Evolutionary conservation across 2,329 filamentous ascomycete species (phyloP).

Genomic region (Clarireedia paspali): DNA sequence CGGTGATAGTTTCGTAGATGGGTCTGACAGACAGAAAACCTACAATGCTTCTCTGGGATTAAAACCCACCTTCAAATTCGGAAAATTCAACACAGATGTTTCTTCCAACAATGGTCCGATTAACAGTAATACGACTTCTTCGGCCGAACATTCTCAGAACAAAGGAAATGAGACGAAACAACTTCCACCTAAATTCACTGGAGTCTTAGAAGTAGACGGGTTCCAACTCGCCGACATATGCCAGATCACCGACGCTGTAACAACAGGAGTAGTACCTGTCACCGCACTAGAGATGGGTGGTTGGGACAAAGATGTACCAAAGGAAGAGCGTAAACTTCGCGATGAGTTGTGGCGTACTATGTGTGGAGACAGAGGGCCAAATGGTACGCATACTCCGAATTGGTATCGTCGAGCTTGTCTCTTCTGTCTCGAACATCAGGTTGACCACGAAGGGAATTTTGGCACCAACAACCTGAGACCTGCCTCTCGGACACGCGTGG

Average conservation of each 20-base stretch:
- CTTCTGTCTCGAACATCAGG: constrained; percentile 8
- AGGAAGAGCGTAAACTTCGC: background rate
- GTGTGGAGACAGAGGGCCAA: constrained; percentile 15
- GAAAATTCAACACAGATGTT: background rate
- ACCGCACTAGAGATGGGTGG: constrained; percentile 11
- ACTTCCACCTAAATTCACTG: constrained; percentile 4
- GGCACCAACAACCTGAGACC: constrained; percentile 9
- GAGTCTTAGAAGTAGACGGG: constrained; percentile 10
- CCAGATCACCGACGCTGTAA: constrained; percentile 1
- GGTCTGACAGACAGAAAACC: background rate
- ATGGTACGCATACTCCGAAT: constrained; percentile 12
- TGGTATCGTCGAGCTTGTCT: constrained; percentile 17
- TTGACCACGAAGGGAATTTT: constrained; percentile 8
- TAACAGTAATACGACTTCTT: background rate
- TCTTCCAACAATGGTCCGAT: background rate
- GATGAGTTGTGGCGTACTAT: constrained; percentile 19
- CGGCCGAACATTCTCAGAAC: background rate
- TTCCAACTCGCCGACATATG: constrained; percentile 9
- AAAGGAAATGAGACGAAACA: background rate
- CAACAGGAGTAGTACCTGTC: constrained; percentile 6
- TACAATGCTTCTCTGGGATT: constrained; percentile 13
- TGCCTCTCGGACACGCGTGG: background rate
- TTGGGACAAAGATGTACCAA: background rate
- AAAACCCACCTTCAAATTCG: background rate
- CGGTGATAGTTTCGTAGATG: constrained; percentile 19